Conservation (phyloP, 176 grass and related monocot species). For the Zoysia japonica region DNA sequence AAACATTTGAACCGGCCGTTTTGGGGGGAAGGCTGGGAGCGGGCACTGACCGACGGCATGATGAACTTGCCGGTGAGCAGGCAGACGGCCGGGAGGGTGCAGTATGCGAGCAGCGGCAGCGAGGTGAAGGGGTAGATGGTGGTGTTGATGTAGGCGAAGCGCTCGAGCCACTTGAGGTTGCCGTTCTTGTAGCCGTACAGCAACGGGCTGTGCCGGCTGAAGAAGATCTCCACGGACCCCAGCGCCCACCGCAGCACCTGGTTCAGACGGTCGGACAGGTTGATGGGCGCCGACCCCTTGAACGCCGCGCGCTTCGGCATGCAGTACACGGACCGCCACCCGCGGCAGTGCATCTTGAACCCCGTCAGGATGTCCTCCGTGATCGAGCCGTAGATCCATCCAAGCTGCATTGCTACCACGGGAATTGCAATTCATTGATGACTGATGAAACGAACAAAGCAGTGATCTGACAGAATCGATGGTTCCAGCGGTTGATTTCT, state of each 20-base stretch:
- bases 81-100: slow-evolving; percentile 88
- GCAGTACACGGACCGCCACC: slow-evolving; percentile 98
- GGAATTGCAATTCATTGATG: background rate
- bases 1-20: background rate
- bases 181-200: slow-evolving; percentile 93
- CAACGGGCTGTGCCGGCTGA: slow-evolving; percentile 87
- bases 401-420: slow-evolving; percentile 56
- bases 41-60: slow-evolving; percentile 81
- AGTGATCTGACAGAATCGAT: background rate
- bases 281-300: slow-evolving; percentile 96
- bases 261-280: slow-evolving; percentile 93
- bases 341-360: slow-evolving; percentile 99
- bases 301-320: slow-evolving; percentile 85
- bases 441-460: background rate
- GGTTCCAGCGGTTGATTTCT: background rate
- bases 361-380: slow-evolving; percentile 97
- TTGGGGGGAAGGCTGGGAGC: background rate
- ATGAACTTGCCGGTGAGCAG: slow-evolving; percentile 99
- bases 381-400: slow-evolving; percentile 99
- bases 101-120: slow-evolving; percentile 89
- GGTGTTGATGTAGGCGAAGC: slow-evolving; percentile 99
- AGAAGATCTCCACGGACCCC: slow-evolving; percentile 99
- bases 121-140: slow-evolving; percentile 99
- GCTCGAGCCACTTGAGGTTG: slow-evolving; percentile 99
- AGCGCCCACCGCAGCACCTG: slow-evolving; percentile 98